These are phyloP conservation scores for Aspergillus transmontanensis DNA, from an alignment of 2,329 filamentous ascomycete genomes.

Conservation along the genomic window DNA sequence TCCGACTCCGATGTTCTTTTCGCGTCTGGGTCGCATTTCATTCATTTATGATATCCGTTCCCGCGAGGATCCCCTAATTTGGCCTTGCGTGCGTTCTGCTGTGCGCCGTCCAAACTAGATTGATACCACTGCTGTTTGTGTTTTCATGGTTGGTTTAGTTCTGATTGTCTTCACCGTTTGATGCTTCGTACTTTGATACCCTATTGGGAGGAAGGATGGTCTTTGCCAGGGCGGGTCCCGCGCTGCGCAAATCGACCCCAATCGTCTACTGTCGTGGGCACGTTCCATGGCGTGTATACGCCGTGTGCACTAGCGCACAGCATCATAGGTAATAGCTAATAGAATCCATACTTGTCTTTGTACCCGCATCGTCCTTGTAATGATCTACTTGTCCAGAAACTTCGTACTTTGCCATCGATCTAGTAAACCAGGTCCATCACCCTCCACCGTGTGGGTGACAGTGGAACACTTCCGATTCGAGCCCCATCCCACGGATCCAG, in stretches of 20 bases:
- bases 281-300: constrained; percentile 22
- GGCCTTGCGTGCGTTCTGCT: constrained; percentile 28
- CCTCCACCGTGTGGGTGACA: not conserved
- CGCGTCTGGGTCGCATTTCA: constrained; percentile 26
- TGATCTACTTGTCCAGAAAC: not conserved
- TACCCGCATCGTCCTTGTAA: not conserved
- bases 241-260: constrained; percentile 27
- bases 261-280: constrained; percentile 26
- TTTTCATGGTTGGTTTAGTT: constrained; percentile 30
- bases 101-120: constrained; percentile 35
- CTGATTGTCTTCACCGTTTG: constrained; percentile 27
- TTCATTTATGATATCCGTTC: constrained; percentile 39
- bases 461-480: not conserved
- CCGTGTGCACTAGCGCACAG: constrained; percentile 24
- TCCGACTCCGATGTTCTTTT: constrained; percentile 23
- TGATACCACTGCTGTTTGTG: constrained; percentile 41
- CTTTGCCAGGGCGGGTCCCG: constrained; percentile 22
- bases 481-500: not conserved
- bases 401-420: not conserved
- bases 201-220: constrained; percentile 33
- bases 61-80: constrained; percentile 31
- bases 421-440: not conserved
- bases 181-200: constrained; percentile 38
- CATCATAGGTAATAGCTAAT: constrained; percentile 43
- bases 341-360: constrained; percentile 31